Base-by-base conservation (phyloP, 225 moss, liverwort and hornwort species). In the Asterella californica region DNA sequence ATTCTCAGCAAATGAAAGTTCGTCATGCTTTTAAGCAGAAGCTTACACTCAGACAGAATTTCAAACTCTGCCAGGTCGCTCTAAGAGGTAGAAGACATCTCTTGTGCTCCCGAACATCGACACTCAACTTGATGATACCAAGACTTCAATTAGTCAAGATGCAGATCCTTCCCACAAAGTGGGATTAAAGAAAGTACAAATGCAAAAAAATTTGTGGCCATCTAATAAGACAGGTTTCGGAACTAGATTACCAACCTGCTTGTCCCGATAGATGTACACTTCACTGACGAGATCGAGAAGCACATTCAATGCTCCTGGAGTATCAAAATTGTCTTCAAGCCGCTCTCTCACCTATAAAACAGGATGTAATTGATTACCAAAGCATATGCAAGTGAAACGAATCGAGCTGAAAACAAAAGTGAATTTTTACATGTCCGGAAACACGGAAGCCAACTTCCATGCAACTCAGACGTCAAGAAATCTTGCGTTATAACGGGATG, bases 321-420 rank as follows among this genome's bases (percentile, higher is more conserved):
- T 94, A 81, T 93, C 91, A 70, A 94, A 94, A 75, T 99, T 94
- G 84, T 99, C 97, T 80, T 94, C 94, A n/a, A 99, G 78, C 27
- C 84, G 79, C 69, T 90, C 85, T 67, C 81, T 90, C 80, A 96
- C 89, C 94, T 96, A 17, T 11, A 37, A 70, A 70, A 36, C 36
- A 70, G 57, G 24, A 22, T 5, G 18, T n/a, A 4, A 4, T 57
- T 57, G 4, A 22, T 57, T 57, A 18, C 24, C 18, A 57, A 24
- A 57, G 0, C 18, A 57, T 57, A n/a, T 57, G 15, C 57, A 15
- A 57, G 57, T 19, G 57, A 45, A 22, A 70, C 17, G 22, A 70
- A 45, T 22, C 68, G 37, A 70, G 70, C 0, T 24, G 11, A 33
- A 34, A 66, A 34, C 57, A 57, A 1, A n/a, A 60, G 42, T 3